Evolutionary conservation across 1,139 yeast species (phyloP).

Genomic region (Geotrichum citri-aurantii): DNA sequence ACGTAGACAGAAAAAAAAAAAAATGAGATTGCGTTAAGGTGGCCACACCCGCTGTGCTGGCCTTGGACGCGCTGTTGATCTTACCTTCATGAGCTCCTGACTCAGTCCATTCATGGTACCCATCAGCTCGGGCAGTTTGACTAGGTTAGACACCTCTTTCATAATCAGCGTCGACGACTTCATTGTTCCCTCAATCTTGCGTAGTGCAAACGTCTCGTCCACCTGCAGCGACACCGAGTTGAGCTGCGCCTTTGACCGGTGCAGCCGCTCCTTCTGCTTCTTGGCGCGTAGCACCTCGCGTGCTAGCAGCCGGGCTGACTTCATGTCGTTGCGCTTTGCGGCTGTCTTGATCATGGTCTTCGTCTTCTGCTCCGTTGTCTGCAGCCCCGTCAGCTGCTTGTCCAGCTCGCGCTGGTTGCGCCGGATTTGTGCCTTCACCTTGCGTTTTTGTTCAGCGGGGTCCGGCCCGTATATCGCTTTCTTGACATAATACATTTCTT

Average conservation of each 20-base stretch:
- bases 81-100: slow-evolving; percentile 67
- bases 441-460: slow-evolving; percentile 88
- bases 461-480: slow-evolving; percentile 93
- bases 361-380: slow-evolving; percentile 55
- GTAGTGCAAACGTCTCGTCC: slow-evolving; percentile 86
- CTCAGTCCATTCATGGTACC: slow-evolving; percentile 83
- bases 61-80: background rate
- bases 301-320: slow-evolving; percentile 73
- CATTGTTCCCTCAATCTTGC: slow-evolving; percentile 77
- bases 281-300: slow-evolving; percentile 70
- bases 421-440: slow-evolving; percentile 73
- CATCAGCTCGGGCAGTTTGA: slow-evolving; percentile 72
- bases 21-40: background rate
- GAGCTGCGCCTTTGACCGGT: slow-evolving; percentile 76
- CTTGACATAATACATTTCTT: slow-evolving; percentile 45
- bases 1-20: background rate
- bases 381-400: slow-evolving; percentile 57
- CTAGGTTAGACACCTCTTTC: slow-evolving; percentile 80
- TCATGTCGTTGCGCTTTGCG: slow-evolving; percentile 72
- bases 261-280: slow-evolving; percentile 68
- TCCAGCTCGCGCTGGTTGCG: slow-evolving; percentile 83
- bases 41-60: background rate
- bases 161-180: slow-evolving; percentile 72
- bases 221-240: slow-evolving; percentile 84
- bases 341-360: slow-evolving; percentile 66